phyloP scores from a whole-genome alignment of 805 yeast species.

The Metschnikowia rubicola region DNA sequence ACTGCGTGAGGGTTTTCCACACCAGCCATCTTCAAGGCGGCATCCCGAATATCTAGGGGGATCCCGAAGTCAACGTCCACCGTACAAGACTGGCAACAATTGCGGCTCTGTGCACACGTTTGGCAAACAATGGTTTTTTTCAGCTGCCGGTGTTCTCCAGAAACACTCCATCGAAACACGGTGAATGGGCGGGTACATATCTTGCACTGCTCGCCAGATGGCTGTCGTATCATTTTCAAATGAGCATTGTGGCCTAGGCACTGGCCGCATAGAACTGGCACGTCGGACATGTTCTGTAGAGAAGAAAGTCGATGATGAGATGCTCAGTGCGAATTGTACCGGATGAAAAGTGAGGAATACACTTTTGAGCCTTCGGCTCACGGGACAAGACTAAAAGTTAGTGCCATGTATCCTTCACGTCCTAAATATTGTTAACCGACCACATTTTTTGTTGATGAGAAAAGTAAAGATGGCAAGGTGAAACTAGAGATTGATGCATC shows the following conservation, averaged over 20 bases:
- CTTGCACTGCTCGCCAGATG: constrained; percentile 76
- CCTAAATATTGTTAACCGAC: too few species aligned
- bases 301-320: constrained; percentile 1
- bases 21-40: constrained; percentile 72
- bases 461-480: too few species aligned
- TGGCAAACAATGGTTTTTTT: constrained; percentile 69
- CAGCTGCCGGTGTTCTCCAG: constrained; percentile 38
- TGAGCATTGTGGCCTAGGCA: constrained; percentile 71
- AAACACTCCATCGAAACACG: constrained; percentile 69
- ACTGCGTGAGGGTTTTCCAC: constrained; percentile 21
- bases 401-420: too few species aligned
- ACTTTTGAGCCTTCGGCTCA: too few species aligned
- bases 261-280: constrained; percentile 66
- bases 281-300: constrained; percentile 17
- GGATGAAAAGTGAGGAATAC: too few species aligned
- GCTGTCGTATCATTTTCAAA: constrained; percentile 67
- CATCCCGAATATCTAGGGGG: constrained; percentile 75
- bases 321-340: not conserved
- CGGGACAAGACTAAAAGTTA: too few species aligned
- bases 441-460: too few species aligned
- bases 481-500: too few species aligned
- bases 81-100: constrained; percentile 88
- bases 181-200: constrained; percentile 84
- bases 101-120: constrained; percentile 73
- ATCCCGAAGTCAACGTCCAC: constrained; percentile 77